Base-by-base conservation (phyloP, 148 eudicot species). In the Pouteria glomerata region DNA sequence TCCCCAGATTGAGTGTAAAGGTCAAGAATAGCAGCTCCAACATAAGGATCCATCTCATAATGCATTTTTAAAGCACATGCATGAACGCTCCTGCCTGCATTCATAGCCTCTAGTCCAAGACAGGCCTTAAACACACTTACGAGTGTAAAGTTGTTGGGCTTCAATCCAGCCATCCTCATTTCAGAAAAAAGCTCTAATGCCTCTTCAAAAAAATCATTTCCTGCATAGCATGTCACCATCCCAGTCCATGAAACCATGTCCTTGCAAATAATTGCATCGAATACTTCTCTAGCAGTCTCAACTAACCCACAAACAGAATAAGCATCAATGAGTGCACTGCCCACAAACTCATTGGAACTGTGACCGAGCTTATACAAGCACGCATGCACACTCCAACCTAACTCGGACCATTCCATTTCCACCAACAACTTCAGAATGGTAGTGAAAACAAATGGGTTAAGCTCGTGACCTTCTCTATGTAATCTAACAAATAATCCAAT, bases 241-340 rank as follows among this genome's bases (percentile, higher is more conserved):
- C 94, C 98, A 18, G 90, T 84, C 92, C 90, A 90, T 39, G 87
- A 88, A 72, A 93, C 87, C 90, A 93, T 84, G 68, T 93, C 98
- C 78, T 82, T 87, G 23, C 21, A 60, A 26, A 69, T 56, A 84
- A 93, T 83, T 53, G 82, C 86, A 77, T 83, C 82, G 66, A 93
- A 93, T 1, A 89, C 88, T 35, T 75, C 73, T 79, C 82, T 78
- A 8, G 97, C 90, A 57, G 59, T 35, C 51, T 67, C 70, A 48
- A 89, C 94, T 74, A 66, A 48, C 44, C 90, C 92, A 68, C 81
- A 83, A 65, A 81, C 80, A 12, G 95, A 84, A 75, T 90, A 93
- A 13, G 87, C 79, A 79, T 90, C 97, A 72, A 90, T 77, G 16
- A 93, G 82, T n/a, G 92, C 84, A 48, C 95, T 90, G 30, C 89